Conservation (phyloP, 2,329 filamentous ascomycete genomes). For the Trichocomaceae sp. region DNA sequence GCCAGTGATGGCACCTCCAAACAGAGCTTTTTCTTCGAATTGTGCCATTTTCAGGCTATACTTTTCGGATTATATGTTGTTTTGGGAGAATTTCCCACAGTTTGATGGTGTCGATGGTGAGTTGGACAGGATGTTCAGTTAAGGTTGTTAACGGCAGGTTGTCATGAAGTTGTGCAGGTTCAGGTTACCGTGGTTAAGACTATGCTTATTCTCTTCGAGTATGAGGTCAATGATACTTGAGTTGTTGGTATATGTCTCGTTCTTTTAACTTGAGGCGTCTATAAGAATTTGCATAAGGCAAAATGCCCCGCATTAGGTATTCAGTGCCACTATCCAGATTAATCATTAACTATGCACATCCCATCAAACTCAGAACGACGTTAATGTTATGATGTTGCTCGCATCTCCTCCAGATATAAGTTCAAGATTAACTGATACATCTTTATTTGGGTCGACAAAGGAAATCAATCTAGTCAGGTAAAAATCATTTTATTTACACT, state of each 20-base stretch:
- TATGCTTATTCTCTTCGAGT: background rate
- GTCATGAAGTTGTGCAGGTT: too few species aligned
- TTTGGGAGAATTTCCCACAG: background rate
- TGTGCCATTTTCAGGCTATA: background rate
- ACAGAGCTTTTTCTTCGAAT: slow-evolving; percentile 25
- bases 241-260: background rate
- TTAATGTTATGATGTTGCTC: too few species aligned
- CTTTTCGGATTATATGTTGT: background rate
- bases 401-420: background rate
- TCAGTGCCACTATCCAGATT: background rate
- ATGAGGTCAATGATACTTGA: too few species aligned
- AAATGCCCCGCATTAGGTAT: background rate
- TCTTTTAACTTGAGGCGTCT: background rate
- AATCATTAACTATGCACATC: too few species aligned
- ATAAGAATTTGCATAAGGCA: background rate
- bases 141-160: too few species aligned
- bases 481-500: slow-evolving; percentile 14
- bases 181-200: background rate
- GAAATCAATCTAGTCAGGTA: slow-evolving; percentile 15
- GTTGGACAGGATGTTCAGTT: background rate
- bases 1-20: slow-evolving; percentile 31
- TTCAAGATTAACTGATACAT: background rate
- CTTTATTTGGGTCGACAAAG: slow-evolving; percentile 10
- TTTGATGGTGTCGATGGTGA: background rate
- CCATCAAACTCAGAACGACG: too few species aligned